Conservation (phyloP, 2,329 filamentous ascomycete genomes). For the Epichloe gansuensis region DNA sequence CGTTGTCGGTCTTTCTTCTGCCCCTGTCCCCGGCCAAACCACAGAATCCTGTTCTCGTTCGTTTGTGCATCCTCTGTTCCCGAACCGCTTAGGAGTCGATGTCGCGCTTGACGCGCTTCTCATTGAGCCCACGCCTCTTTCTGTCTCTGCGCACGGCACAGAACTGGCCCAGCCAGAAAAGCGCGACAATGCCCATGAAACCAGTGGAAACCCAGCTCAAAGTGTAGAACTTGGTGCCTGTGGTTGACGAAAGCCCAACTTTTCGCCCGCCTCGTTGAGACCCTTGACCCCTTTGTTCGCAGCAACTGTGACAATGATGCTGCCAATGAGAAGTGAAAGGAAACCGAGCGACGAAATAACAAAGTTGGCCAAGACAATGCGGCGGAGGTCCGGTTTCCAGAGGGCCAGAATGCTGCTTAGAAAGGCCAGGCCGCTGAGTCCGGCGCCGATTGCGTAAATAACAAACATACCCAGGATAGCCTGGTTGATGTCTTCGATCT, state of each 20-base stretch:
- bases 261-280: slow-evolving; percentile 31
- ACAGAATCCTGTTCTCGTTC: background rate
- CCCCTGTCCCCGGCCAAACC: background rate
- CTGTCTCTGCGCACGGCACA: slow-evolving; percentile 17
- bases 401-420: slow-evolving; percentile 26
- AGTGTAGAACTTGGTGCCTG: slow-evolving; percentile 31
- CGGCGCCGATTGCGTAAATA: slow-evolving; percentile 33
- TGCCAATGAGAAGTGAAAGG: slow-evolving; percentile 27
- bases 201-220: slow-evolving; percentile 36
- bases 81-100: background rate
- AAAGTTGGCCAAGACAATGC: slow-evolving; percentile 24
- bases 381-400: slow-evolving; percentile 17
- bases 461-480: slow-evolving; percentile 36
- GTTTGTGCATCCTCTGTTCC: background rate
- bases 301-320: slow-evolving; percentile 30
- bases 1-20: background rate
- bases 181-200: slow-evolving; percentile 26
- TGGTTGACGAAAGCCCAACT: slow-evolving; percentile 31
- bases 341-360: slow-evolving; percentile 23
- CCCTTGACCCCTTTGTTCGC: slow-evolving; percentile 26
- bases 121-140: slow-evolving; percentile 1
- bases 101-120: background rate
- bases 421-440: slow-evolving; percentile 31
- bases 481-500: slow-evolving; percentile 37
- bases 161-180: slow-evolving; percentile 30